Evolutionary conservation across 148 eudicot species (phyloP), one percentile per base, ranked within the genome.

Genomic region (Talinum fruticosum): DNA sequence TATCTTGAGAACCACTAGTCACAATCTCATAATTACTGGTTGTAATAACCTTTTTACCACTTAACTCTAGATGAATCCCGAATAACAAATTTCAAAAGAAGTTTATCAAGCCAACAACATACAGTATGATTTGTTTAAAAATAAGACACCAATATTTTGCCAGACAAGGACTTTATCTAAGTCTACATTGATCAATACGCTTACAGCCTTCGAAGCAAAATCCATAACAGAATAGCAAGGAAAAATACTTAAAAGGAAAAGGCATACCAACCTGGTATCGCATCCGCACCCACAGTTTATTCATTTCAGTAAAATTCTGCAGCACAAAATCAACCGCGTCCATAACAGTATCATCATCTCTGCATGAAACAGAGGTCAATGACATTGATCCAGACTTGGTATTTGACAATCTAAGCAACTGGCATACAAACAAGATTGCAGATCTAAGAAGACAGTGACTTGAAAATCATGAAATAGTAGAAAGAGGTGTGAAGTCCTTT

Each of bases 251-350:
- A 67, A 69, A 64, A 79, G 33, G 44, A 37, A 47, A 38, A 76
- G 72, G 73, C 72, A 67, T 81, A 85, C 94, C 64, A 78, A 95
- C 99, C 99, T 96, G 99, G 81, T 87, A 91, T 57, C 90, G 99
- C 99, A 96, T 96, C 80, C 99, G 90, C 82, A 96, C 99, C 99
- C 99, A 96, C 26, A 96, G 94, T 79, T 96, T 96, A 82, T 96
- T 96, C 99, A 96, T 96, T 80, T 96, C 99, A 28, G 99, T 96
- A 80, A 96, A 93, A 85, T 96, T 96, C 77, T 93, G 99, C 71
- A 96, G 88, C 34, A 96, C 99, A 85, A 96, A 96, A 82, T 96
- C 99, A 62, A 96, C 97, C 13, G 99, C 96, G 69, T 96, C 97
- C 75, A 75, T 82, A 71, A 91, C 99, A 61, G 96, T 93, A 61